phyloP scores from a whole-genome alignment of 805 yeast genomes.

The Cyberlindnera mycetangii region DNA sequence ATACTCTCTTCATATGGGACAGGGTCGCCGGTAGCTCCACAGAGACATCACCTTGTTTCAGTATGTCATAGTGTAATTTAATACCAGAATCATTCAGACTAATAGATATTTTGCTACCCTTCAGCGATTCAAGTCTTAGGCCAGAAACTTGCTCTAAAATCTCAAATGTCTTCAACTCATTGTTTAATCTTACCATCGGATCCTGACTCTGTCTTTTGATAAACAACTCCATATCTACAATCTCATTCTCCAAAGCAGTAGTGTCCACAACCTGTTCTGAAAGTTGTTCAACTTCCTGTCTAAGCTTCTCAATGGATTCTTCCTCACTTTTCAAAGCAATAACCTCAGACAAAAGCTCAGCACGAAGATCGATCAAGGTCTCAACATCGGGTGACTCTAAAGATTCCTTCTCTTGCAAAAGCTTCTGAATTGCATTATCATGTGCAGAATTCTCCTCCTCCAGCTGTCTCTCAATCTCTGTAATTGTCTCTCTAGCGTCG shows the following conservation, averaged over 20 bases:
- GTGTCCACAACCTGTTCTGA: slow-evolving; percentile 15
- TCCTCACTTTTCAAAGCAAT: slow-evolving; percentile 5
- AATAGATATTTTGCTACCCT: slow-evolving; percentile 10
- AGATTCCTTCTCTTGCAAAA: slow-evolving; percentile 6
- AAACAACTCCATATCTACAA: slow-evolving; percentile 11
- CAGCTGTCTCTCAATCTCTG: slow-evolving; percentile 3
- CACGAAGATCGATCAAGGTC: slow-evolving; percentile 10
- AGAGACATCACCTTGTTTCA: not conserved
- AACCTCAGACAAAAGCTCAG: slow-evolving; percentile 13
- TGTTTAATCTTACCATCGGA: slow-evolving; percentile 17
- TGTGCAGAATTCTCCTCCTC: not conserved
- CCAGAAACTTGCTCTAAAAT: slow-evolving; percentile 18
- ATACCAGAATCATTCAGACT: slow-evolving; percentile 9
- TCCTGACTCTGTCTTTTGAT: slow-evolving; percentile 23
- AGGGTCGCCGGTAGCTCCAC: slow-evolving; percentile 9
- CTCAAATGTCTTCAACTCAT: slow-evolving; percentile 10
- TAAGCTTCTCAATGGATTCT: not conserved
- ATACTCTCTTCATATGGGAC: slow-evolving; percentile 9
- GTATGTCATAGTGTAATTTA: slow-evolving; percentile 13
- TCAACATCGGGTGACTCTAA: slow-evolving; percentile 21
- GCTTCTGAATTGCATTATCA: slow-evolving; percentile 1
- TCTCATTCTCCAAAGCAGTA: slow-evolving; percentile 19
- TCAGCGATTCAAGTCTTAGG: slow-evolving; percentile 10
- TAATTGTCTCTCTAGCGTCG: slow-evolving; percentile 4
- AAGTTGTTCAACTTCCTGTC: slow-evolving; percentile 13